A percentile compares a stretch with the other conserved stretches of the same genome.
Evolutionary conservation across 78 protist species (phyloP).

Genomic region (Planoprotostelium fungivorum): DNA sequence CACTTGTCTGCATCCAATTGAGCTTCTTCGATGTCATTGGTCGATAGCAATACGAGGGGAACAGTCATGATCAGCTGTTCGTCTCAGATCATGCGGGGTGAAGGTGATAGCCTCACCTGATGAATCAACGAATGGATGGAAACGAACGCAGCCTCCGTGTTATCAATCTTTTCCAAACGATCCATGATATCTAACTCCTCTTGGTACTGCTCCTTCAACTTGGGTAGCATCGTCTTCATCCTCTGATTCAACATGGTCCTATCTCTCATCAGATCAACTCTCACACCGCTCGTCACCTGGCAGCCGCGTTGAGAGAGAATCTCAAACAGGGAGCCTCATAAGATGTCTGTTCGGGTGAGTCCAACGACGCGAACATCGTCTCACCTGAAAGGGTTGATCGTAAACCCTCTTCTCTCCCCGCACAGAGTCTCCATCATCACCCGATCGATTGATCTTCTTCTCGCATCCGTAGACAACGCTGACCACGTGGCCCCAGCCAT

Average conservation of each 20-base stretch:
- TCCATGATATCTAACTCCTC: not conserved
- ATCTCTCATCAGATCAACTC: not conserved
- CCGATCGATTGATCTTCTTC: not conserved
- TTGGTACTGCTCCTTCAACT: not conserved
- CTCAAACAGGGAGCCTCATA: not conserved
- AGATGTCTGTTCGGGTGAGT: too few species aligned
- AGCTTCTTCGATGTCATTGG: not conserved
- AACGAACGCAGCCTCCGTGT: not conserved
- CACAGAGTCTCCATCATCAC: not conserved
- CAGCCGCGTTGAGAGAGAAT: not conserved
- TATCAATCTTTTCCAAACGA: not conserved
- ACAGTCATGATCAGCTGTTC: not conserved
- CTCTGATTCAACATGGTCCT: not conserved
- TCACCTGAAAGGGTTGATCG: not conserved
- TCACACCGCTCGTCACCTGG: not conserved
- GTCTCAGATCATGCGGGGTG: not conserved
- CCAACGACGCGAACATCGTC: not conserved
- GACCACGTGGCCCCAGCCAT: not conserved
- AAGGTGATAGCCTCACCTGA: not conserved
- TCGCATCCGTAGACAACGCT: not conserved
- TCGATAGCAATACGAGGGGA: not conserved
- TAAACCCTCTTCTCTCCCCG: not conserved
- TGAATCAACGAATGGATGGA: not conserved
- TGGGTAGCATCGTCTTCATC: not conserved
- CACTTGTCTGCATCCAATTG: not conserved